These are phyloP conservation scores for Teratosphaeria viscida DNA, from an alignment of 2,329 filamentous ascomycete species.

Conservation along the genomic window DNA sequence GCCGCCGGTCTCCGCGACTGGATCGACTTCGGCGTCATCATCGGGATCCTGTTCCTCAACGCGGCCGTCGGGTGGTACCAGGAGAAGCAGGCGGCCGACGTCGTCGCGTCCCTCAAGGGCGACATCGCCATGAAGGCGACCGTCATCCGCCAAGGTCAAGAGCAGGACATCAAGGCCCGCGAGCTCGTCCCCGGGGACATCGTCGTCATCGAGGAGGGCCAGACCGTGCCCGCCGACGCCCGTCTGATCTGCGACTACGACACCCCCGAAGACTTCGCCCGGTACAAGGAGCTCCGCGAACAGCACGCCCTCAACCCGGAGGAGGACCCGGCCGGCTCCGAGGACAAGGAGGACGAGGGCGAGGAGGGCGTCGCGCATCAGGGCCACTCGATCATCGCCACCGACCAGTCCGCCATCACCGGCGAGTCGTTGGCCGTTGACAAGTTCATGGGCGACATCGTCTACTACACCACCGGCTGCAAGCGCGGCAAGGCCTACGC, in stretches of 20 bases:
- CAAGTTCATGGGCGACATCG: slow-evolving; percentile 65
- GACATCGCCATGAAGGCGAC: slow-evolving; percentile 66
- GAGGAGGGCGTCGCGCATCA: slow-evolving; percentile 52
- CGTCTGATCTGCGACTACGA: slow-evolving; percentile 65
- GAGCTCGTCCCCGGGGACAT: slow-evolving; percentile 70
- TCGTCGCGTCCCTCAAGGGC: slow-evolving; percentile 64
- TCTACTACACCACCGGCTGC: slow-evolving; percentile 73
- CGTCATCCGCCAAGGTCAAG: slow-evolving; percentile 56
- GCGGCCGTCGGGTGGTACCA: slow-evolving; percentile 71
- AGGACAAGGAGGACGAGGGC: slow-evolving; percentile 50
- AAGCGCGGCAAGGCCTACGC: slow-evolving; percentile 70
- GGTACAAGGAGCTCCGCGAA: slow-evolving; percentile 54
- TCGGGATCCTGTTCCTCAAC: slow-evolving; percentile 65
- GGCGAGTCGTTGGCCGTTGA: slow-evolving; percentile 70
- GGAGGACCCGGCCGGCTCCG: slow-evolving; percentile 49
- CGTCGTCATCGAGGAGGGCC: slow-evolving; percentile 62
- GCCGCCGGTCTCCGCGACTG: slow-evolving; percentile 65
- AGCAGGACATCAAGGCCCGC: slow-evolving; percentile 60
- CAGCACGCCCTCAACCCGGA: slow-evolving; percentile 44
- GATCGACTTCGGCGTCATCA: slow-evolving; percentile 69
- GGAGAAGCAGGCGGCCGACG: slow-evolving; percentile 70
- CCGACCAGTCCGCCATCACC: slow-evolving; percentile 71
- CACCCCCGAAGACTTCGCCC: slow-evolving; percentile 54
- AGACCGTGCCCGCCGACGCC: slow-evolving; percentile 58
- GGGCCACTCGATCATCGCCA: slow-evolving; percentile 58